Evolutionary conservation across 371 early-diverging fungal genomes (phyloP), one percentile per base, ranked within the genome.

Genomic region (Actinomucor elegans): DNA sequence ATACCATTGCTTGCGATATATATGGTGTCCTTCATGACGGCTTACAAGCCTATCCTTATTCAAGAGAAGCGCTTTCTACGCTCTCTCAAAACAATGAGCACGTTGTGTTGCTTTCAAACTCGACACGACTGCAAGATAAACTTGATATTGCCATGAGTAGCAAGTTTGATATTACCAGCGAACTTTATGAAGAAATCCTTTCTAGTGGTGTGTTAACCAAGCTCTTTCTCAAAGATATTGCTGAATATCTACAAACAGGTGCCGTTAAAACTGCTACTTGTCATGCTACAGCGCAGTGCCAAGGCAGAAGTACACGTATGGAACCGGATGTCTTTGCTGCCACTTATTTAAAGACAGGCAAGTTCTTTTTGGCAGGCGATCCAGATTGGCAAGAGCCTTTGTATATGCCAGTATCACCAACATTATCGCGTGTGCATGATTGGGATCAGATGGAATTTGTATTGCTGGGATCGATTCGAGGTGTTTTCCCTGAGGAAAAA

Each of bases 1-100:
- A 61, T 32, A 73, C 66, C 7, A 45, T 77, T 31, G 77, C 73
- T n/a, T 65, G 61, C 36, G 77, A 77, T 45, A 70, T 77, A 37
- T 77, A 71, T 33, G 77, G 77, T 26, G 77, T 77, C 8, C 47
- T 77, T 46, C 77, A 77, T 31, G 61, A 77, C 33, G 77, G 77
- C 12, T 36, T 51, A 2, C 24, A 66, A 26, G 50, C 71, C 0
- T 73, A 73, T 38, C 67, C 69, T 12, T 62, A 61, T 46, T 55
- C 77, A 1, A 60, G 54, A 15, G 45, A 48, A 10, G 58, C 69
- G 9, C 42, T 77, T 10, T 32, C 53, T 28, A 21, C 47, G 15
- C 52, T 71, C 1, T 46, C 45, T 31, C n/a, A 46, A 10, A 24
- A 37, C 7, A 52, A 49, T 15, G 48, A 61, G 10, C 59, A 64